A percentile compares a stretch with the other conserved stretches of the same genome.
Conservation (phyloP, 495 filamentous ascomycete genomes). For the Bathelium albidoporum region DNA sequence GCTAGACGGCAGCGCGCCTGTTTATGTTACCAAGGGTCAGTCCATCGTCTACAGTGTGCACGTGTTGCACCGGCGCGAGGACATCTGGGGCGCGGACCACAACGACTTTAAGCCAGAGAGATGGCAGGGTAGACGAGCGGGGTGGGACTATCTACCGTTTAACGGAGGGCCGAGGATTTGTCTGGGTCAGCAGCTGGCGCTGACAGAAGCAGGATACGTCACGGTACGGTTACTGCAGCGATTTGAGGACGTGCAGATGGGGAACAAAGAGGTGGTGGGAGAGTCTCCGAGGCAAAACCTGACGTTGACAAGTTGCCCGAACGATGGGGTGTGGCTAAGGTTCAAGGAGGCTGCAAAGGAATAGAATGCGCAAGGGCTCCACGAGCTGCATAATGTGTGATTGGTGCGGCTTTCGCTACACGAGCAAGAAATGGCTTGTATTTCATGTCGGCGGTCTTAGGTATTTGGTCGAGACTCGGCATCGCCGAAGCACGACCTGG, state of each 20-base stretch:
- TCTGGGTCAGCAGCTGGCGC: conserved; percentile 32
- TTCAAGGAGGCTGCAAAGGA: not conserved
- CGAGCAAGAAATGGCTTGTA: no score
- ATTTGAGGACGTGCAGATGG: conserved; percentile 19
- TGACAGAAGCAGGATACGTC: conserved; percentile 30
- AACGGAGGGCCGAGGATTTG: conserved; percentile 33
- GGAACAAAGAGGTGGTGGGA: conserved; percentile 8
- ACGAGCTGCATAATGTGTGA: not conserved
- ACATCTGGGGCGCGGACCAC: conserved; percentile 28
- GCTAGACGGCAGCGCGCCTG: conserved; percentile 35
- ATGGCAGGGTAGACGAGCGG: conserved; percentile 18
- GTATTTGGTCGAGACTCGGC: no score
- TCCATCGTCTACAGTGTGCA: conserved; percentile 34
- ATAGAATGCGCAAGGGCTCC: not conserved
- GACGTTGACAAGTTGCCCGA: conserved; percentile 16
- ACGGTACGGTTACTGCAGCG: conserved; percentile 23
- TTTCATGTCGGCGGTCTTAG: no score
- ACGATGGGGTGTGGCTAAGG: not conserved
- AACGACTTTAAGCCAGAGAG: conserved; percentile 27
- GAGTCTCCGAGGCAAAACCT: conserved; percentile 6
- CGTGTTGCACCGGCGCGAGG: conserved; percentile 31
- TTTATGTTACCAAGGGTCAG: conserved; percentile 37
- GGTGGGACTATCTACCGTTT: conserved; percentile 30
- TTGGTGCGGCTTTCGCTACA: not conserved
- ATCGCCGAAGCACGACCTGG: no score